phyloP scores from a whole-genome alignment of 805 yeast species.

The Cyberlindnera galapagoensis region DNA sequence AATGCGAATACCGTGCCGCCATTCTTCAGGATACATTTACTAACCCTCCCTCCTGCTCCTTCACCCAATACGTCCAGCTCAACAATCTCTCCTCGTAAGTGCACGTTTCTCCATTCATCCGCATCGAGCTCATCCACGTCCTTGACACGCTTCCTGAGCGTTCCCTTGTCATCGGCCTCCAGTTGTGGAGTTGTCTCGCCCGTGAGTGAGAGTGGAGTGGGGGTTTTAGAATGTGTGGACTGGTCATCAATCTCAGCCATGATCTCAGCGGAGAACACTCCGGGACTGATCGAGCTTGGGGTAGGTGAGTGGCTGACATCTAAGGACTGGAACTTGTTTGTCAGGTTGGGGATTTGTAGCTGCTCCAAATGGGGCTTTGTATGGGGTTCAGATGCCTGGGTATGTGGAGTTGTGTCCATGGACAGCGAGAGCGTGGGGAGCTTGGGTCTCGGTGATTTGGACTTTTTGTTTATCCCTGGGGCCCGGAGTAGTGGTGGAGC shows the following conservation, averaged over 20 bases:
- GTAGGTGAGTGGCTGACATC: constrained; percentile 19
- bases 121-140: constrained; percentile 57
- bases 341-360: constrained; percentile 18
- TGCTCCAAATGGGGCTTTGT: constrained; percentile 13
- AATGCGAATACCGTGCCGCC: constrained; percentile 74
- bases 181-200: not conserved
- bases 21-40: constrained; percentile 59
- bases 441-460: constrained; percentile 37
- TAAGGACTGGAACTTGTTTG: constrained; percentile 13
- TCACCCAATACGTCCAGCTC: constrained; percentile 79
- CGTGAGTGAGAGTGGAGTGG: too few species aligned
- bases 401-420: constrained; percentile 13
- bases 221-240: too few species aligned
- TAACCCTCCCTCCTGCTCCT: constrained; percentile 90
- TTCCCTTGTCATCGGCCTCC: constrained; percentile 7
- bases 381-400: constrained; percentile 2
- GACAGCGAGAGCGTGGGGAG: constrained; percentile 31
- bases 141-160: constrained; percentile 14
- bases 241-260: constrained; percentile 21
- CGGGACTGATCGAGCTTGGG: constrained; percentile 23
- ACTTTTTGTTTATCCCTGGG: constrained; percentile 35
- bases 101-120: constrained; percentile 65
- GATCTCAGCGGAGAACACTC: constrained; percentile 26
- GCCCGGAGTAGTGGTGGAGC: constrained; percentile 36
- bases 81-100: constrained; percentile 52